Evolutionary conservation across 768 basidiomycete species (phyloP).

Genomic region (Phaeotremella skinneri): DNA sequence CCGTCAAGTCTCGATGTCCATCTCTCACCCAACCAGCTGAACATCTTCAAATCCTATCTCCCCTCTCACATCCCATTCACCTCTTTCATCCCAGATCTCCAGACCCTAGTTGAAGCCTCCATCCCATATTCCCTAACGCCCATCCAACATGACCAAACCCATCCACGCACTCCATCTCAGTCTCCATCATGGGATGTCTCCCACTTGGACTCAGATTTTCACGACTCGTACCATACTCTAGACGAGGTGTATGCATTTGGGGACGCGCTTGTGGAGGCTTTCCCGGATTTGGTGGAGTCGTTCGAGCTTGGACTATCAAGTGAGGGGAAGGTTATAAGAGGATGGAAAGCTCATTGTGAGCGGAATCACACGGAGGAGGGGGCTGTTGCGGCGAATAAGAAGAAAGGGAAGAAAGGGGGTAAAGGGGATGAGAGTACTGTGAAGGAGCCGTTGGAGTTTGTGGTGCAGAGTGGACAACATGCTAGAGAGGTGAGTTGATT

Average conservation of each 20-base stretch:
- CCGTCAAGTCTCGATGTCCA: conserved; percentile 37
- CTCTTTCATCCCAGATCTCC: conserved; percentile 29
- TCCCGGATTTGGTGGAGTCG: conserved; percentile 25
- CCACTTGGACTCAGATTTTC: conserved; percentile 39
- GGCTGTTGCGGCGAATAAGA: conserved; percentile 23
- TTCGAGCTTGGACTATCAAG: conserved; percentile 38
- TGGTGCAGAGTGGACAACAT: conserved; percentile 71
- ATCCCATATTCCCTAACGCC: neutral
- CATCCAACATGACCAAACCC: neutral
- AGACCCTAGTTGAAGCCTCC: conserved; percentile 29
- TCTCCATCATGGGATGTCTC: conserved; percentile 24
- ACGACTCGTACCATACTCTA: conserved; percentile 45
- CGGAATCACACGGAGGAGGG: conserved; percentile 8
- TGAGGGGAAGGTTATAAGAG: conserved; percentile 43
- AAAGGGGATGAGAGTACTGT: conserved; percentile 15
- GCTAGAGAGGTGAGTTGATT: conserved; percentile 63
- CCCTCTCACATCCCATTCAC: conserved; percentile 12
- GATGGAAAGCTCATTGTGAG: conserved; percentile 30
- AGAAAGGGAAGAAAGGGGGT: conserved; percentile 13
- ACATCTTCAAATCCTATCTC: conserved; percentile 10
- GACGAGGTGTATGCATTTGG: conserved; percentile 43
- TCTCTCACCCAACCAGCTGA: conserved; percentile 10
- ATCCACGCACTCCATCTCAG: too few species aligned
- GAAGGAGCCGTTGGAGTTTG: conserved; percentile 59
- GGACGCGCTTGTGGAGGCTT: conserved; percentile 29